A percentile compares a stretch with the other conserved stretches of the same genome.
phyloP scores from a whole-genome alignment of 2,329 filamentous ascomycete genomes.

The Corynespora cassiicola region DNA sequence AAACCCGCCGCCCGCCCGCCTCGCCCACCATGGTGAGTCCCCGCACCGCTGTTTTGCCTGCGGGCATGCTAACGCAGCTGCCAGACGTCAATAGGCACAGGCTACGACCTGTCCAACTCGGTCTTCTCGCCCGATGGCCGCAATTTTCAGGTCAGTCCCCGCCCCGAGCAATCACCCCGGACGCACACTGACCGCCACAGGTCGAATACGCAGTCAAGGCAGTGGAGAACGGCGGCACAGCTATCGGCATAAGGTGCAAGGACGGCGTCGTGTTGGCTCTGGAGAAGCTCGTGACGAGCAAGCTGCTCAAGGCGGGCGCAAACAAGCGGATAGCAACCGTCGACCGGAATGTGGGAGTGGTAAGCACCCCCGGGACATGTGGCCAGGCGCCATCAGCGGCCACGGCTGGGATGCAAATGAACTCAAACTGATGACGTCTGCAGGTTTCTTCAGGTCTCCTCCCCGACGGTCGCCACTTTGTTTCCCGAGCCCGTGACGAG shows the following conservation, averaged over 20 bases:
- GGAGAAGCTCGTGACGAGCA: slow-evolving; percentile 95
- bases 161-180: slow-evolving; percentile 1
- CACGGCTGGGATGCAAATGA: no score
- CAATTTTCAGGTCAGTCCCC: slow-evolving; percentile 84
- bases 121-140: slow-evolving; percentile 99
- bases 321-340: slow-evolving; percentile 98
- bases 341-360: slow-evolving; percentile 91
- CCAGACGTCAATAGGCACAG: slow-evolving; percentile 98
- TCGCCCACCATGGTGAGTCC: slow-evolving; percentile 36
- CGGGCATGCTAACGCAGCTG: slow-evolving; percentile 25
- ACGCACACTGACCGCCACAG: slow-evolving; percentile 41
- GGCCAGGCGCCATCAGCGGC: no score
- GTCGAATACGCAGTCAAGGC: slow-evolving; percentile 98
- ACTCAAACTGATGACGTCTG: background rate
- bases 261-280: slow-evolving; percentile 95
- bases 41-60: slow-evolving; percentile 13
- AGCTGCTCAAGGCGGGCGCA: slow-evolving; percentile 90
- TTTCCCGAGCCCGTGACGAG: slow-evolving; percentile 92
- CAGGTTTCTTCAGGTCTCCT: slow-evolving; percentile 94
- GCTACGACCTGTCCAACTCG: slow-evolving; percentile 99
- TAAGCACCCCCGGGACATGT: slow-evolving; percentile 63
- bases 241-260: slow-evolving; percentile 95
- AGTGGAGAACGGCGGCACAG: slow-evolving; percentile 96
- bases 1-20: slow-evolving; percentile 1
- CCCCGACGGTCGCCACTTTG: slow-evolving; percentile 94